Evolutionary conservation across 2,329 filamentous ascomycete species (phyloP), one percentile per base, ranked within the genome.

Genomic region (Aspergillus sojae): DNA sequence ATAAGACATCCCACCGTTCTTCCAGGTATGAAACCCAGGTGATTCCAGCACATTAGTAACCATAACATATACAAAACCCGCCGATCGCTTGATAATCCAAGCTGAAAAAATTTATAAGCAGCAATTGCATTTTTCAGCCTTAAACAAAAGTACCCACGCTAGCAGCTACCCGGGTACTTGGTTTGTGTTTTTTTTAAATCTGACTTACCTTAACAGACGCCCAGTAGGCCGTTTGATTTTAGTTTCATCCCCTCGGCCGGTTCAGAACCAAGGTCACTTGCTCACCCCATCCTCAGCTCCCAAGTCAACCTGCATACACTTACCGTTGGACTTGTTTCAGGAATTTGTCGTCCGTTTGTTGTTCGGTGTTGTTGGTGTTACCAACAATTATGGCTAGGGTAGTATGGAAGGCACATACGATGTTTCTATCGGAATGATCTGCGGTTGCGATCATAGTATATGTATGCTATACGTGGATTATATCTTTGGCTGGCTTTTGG

Each of bases 71-170:
- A 23, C 43, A 46, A 28, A 26, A 16, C 23, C 3, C 23, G 6
- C 23, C 6, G 46, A 30, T 30, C 26, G 46, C 46, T 30, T 50
- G 46, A 50, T 50, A 30, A 50, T 50, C 14, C 11, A 41, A 41
- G 39, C 39, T n/a, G 16, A 5, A 5, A 32, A 12, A 14, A n/a
- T 32, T 32, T 11, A 32, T 52, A 52, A 52, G 48, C 48, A 52
- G n/a, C 16, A 12, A 21, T 26, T 19, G 26, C 26, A 4, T 19
- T 4, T 50, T 16, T 36, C 46, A 52, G 48, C 48, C 48, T 52
- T 52, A 55, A 55, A 55, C 30, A 55, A 55, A 39, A 55, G 34
- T 55, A 36, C 52, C 12, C 52, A 39, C 32, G n/a, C n/a, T 26
- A 52, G 19, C 10, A 32, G n/a, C 52, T 36, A 55, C 52, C 52